A percentile compares a stretch with the other conserved stretches of the same genome.
Evolutionary conservation across 1,284 basidiomycete species (phyloP).

Genomic region (Ustilago lituana): DNA sequence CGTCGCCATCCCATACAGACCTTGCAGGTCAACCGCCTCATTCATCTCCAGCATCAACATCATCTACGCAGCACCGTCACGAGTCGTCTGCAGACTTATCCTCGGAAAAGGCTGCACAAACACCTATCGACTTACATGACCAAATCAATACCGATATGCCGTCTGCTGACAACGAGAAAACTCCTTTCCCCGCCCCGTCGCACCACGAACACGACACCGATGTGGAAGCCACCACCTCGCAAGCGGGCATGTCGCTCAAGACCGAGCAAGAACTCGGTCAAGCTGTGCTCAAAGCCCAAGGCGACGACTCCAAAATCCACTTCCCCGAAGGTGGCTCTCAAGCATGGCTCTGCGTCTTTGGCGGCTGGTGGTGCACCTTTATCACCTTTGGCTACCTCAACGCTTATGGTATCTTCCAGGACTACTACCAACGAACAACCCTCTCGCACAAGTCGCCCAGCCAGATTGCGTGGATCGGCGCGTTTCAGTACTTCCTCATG

Average conservation of each 20-base stretch:
- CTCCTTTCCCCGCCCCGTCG: background rate
- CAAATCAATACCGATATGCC: background rate
- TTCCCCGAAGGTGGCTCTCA: constrained; percentile 53
- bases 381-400: constrained; percentile 54
- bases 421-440: constrained; percentile 40
- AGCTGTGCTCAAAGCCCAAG: constrained; percentile 33
- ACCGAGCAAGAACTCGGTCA: constrained; percentile 39
- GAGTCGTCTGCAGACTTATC: background rate
- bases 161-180: constrained; percentile 7
- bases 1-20: background rate
- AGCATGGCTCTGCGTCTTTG: constrained; percentile 52
- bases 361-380: constrained; percentile 48
- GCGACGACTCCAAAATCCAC: constrained; percentile 18
- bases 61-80: background rate
- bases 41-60: constrained; percentile 6
- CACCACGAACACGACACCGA: constrained; percentile 30
- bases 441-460: constrained; percentile 39
- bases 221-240: constrained; percentile 29
- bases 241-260: constrained; percentile 39
- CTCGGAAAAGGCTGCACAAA: background rate
- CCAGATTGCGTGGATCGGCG: constrained; percentile 53
- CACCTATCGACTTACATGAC: background rate
- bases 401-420: constrained; percentile 50
- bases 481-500: constrained; percentile 52
- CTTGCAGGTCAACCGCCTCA: background rate